phyloP scores from a whole-genome alignment of 352 stramenopile genomes.

The Globisporangium orthogonon region DNA sequence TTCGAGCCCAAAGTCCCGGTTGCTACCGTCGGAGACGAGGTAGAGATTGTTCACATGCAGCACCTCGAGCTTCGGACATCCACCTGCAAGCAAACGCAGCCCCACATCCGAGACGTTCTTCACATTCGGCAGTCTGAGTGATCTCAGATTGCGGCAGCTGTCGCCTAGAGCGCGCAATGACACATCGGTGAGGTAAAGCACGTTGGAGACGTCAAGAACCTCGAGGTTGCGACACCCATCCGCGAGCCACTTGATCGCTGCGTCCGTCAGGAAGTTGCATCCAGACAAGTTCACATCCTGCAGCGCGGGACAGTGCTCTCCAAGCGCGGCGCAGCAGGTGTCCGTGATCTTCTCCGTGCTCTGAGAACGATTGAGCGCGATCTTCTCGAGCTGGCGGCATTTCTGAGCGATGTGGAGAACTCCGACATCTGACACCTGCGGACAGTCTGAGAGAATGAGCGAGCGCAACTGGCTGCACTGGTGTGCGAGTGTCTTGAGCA shows the following conservation, averaged over 20 bases:
- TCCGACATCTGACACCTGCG: conserved; percentile 77
- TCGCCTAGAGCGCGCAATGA: conserved; percentile 42
- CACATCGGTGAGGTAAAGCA: conserved; percentile 83
- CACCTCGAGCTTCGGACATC: conserved; percentile 70
- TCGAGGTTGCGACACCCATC: conserved; percentile 71
- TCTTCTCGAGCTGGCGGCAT: conserved; percentile 62
- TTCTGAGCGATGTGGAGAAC: conserved; percentile 75
- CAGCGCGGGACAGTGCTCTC: conserved; percentile 47
- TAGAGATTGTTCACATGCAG: conserved; percentile 82
- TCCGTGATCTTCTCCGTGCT: conserved; percentile 85
- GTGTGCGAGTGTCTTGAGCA: conserved; percentile 76
- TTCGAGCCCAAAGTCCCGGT: conserved; percentile 89
- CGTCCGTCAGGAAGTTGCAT: conserved; percentile 87
- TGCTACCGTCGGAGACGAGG: conserved; percentile 90
- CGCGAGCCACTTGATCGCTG: conserved; percentile 85
- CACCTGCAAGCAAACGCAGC: conserved; percentile 75
- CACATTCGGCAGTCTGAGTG: conserved; percentile 47
- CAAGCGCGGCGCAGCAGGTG: conserved; percentile 76
- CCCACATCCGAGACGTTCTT: conserved; percentile 81
- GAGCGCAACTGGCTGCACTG: conserved; percentile 59
- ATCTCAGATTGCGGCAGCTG: conserved; percentile 25
- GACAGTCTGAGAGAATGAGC: conserved; percentile 75
- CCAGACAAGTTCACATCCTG: conserved; percentile 67
- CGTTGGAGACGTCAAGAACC: conserved; percentile 74
- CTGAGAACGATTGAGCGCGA: conserved; percentile 55